Evolutionary conservation across 75 land plant species (phyloP).

Genomic region (Picea sitchensis): DNA sequence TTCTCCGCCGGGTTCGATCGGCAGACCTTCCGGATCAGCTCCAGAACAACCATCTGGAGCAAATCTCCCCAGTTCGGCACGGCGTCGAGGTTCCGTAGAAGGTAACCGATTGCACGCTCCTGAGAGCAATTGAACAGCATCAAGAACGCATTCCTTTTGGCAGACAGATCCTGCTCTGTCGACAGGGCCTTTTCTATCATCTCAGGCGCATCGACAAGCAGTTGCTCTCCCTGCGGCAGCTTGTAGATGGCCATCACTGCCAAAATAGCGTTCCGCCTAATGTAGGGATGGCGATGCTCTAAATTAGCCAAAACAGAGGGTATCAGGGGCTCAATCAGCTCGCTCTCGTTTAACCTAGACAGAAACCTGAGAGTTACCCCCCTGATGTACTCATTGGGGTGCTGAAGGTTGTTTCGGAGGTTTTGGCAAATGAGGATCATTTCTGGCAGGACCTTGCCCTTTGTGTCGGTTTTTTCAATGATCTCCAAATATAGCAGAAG

Average conservation of each 20-base stretch:
- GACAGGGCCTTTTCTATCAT: constrained; percentile 60
- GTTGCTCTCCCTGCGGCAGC: constrained; percentile 84
- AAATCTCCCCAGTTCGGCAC: constrained; percentile 71
- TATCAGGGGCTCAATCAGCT: constrained; percentile 89
- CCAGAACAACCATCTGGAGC: constrained; percentile 91
- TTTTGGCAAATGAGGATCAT: constrained; percentile 94
- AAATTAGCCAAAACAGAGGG: constrained; percentile 73
- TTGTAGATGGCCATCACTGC: constrained; percentile 79
- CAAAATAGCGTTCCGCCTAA: constrained; percentile 73
- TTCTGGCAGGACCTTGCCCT: constrained; percentile 59
- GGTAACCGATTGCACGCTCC: constrained; percentile 56
- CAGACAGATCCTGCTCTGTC: constrained; percentile 79
- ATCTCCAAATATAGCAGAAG: constrained; percentile 81
- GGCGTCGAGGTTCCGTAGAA: constrained; percentile 50
- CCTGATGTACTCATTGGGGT: constrained; percentile 90
- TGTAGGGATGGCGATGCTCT: constrained; percentile 83
- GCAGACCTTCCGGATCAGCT: constrained; percentile 86
- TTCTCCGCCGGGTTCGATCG: constrained; percentile 67
- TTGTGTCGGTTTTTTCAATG: constrained; percentile 68
- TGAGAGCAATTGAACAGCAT: constrained; percentile 82
- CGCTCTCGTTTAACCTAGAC: constrained; percentile 66
- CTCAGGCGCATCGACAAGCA: constrained; percentile 77
- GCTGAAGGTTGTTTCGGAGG: constrained; percentile 81
- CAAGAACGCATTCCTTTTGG: constrained; percentile 82
- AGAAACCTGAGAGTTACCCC: constrained; percentile 89